Conservation (phyloP, 176 grass and related monocot species). For the Eleusine indica region DNA sequence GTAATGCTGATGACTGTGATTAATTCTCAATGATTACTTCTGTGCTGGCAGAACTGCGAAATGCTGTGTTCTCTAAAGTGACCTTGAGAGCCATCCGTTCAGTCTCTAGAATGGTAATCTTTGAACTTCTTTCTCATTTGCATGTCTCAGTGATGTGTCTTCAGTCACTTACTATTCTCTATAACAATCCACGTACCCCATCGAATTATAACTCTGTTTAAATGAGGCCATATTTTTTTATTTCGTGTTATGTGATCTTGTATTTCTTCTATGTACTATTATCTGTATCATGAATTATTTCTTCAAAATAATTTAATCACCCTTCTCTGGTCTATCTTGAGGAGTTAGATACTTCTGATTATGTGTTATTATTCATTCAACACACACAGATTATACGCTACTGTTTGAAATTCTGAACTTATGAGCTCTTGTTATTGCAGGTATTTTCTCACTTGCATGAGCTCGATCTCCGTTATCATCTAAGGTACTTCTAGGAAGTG, state of each 20-base stretch:
- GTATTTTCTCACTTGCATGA: conserved; percentile 97
- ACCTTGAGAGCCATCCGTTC: conserved; percentile 87
- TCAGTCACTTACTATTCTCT: background rate
- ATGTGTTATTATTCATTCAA: background rate
- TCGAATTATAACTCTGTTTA: conserved; percentile 23
- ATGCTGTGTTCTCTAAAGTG: conserved; percentile 97
- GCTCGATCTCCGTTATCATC: conserved; percentile 97
- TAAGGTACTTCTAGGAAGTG: conserved; percentile 63
- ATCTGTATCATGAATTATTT: conserved; percentile 16
- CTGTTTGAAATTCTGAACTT: conserved; percentile 17
- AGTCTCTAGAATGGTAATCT: conserved; percentile 83
- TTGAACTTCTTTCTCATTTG: conserved; percentile 25
- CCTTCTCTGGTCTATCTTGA: background rate
- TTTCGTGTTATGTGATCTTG: background rate
- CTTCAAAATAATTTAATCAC: background rate
- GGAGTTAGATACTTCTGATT: conserved; percentile 26
- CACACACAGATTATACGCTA: background rate
- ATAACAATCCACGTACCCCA: conserved; percentile 35
- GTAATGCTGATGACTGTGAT: background rate
- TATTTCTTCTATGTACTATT: conserved; percentile 24
- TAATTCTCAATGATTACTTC: conserved; percentile 39
- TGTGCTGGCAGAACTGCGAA: conserved; percentile 74
- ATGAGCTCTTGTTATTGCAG: conserved; percentile 47
- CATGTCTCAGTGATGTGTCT: background rate
- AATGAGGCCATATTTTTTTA: conserved; percentile 7